phyloP scores from a whole-genome alignment of 2,329 filamentous ascomycete genomes.

The Talaromyces pinophilus region DNA sequence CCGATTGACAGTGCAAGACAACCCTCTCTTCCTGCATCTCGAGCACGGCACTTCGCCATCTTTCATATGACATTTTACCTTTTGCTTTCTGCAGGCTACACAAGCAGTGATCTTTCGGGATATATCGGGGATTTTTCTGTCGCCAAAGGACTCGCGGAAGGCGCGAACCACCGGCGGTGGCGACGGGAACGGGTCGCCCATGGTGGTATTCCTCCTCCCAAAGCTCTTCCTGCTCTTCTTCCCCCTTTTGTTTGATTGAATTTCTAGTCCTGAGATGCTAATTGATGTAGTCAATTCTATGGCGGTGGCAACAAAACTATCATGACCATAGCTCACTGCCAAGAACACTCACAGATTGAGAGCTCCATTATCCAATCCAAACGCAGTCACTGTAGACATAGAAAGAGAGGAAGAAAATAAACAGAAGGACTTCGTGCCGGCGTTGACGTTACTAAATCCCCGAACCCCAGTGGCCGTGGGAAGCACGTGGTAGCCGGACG shows the following conservation, averaged over 20 bases:
- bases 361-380: neutral
- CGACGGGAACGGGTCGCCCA: neutral
- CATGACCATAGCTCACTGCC: neutral
- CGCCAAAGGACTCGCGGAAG: constrained; percentile 39
- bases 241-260: too few relatives aligned
- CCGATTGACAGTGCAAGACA: constrained; percentile 46
- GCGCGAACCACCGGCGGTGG: constrained; percentile 18
- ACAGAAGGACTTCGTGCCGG: constrained; percentile 3
- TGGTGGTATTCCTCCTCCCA: neutral
- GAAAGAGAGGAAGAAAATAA: neutral
- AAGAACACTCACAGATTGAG: neutral
- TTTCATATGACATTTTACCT: constrained; percentile 47
- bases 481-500: neutral
- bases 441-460: neutral
- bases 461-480: neutral
- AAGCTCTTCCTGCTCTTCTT: neutral
- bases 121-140: constrained; percentile 38
- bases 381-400: neutral
- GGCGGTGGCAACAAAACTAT: neutral
- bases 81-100: constrained; percentile 32
- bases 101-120: constrained; percentile 35
- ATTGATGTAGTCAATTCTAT: neutral
- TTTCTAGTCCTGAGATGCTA: neutral
- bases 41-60: constrained; percentile 42
- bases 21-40: constrained; percentile 43